These are phyloP conservation scores for Basidioascus undulatus DNA, from an alignment of 768 basidiomycete genomes.

Conservation along the genomic window DNA sequence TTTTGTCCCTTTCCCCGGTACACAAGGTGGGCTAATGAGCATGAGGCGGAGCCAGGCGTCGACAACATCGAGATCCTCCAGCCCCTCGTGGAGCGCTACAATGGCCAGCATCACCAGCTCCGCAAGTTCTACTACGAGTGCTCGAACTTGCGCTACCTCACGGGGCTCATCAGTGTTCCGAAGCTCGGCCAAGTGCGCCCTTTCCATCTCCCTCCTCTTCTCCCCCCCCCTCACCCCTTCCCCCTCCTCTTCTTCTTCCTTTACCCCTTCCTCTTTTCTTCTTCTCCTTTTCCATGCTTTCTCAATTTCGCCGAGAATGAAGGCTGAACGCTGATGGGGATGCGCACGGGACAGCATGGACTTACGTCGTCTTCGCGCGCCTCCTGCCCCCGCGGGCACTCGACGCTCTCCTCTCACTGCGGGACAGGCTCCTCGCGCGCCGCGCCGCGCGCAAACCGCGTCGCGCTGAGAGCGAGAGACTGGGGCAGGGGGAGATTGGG, in stretches of 20 bases:
- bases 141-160: conserved; percentile 91
- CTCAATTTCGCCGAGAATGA: background rate
- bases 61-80: conserved; percentile 71
- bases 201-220: background rate
- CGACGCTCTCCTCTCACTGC: no score
- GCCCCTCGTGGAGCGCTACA: conserved; percentile 65
- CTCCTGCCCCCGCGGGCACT: no score
- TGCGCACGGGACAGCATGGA: no score
- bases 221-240: background rate
- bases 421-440: no score
- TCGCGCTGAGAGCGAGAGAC: no score
- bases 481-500: no score
- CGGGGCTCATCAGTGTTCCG: conserved; percentile 91
- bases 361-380: no score
- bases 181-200: conserved; percentile 63
- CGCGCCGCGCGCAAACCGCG: no score
- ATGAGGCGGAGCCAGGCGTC: conserved; percentile 51
- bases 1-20: no score
- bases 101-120: conserved; percentile 71
- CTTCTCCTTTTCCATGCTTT: background rate
- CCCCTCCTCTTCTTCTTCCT: no score
- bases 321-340: no score
- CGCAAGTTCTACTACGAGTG: conserved; percentile 99
- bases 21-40: no score
- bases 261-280: background rate